Conservation (phyloP, 2,329 filamentous ascomycete species). For the Pseudogymnoascus pannorum region DNA sequence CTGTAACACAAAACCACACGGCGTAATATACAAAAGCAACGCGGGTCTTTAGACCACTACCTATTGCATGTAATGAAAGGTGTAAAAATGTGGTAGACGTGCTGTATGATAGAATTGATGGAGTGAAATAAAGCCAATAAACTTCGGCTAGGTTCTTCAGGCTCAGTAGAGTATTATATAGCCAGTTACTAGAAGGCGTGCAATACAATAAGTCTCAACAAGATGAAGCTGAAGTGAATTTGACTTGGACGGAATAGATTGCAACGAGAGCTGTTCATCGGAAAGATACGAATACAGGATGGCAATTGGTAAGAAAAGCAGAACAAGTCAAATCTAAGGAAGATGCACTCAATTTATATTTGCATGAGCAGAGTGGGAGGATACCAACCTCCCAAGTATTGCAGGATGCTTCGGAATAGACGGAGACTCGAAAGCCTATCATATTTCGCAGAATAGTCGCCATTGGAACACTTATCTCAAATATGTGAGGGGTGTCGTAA, state of each 20-base stretch:
- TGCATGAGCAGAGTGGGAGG: not conserved
- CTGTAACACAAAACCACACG: not conserved
- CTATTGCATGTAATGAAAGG: not conserved
- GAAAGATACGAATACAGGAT: not conserved
- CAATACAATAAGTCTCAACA: not conserved
- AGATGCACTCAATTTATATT: constrained; percentile 6
- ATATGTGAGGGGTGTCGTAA: constrained; percentile 1
- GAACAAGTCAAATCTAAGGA: not conserved
- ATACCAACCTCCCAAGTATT: not conserved
- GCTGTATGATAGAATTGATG: not conserved
- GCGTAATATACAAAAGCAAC: not conserved
- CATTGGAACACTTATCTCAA: constrained; percentile 2
- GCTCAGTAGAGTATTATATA: not conserved
- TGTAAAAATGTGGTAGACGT: not conserved
- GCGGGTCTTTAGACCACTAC: not conserved
- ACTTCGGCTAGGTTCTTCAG: not conserved
- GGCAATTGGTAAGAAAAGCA: not conserved
- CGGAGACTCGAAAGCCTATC: constrained; percentile 3
- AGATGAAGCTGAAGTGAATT: not conserved
- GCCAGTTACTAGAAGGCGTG: not conserved
- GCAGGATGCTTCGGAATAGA: not conserved
- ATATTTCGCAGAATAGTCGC: not conserved
- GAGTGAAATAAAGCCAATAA: constrained; percentile 1
- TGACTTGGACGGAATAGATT: not conserved
- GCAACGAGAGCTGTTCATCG: not conserved